phyloP scores from a whole-genome alignment of 495 filamentous ascomycete genomes.

The Tuber umbilicatum region DNA sequence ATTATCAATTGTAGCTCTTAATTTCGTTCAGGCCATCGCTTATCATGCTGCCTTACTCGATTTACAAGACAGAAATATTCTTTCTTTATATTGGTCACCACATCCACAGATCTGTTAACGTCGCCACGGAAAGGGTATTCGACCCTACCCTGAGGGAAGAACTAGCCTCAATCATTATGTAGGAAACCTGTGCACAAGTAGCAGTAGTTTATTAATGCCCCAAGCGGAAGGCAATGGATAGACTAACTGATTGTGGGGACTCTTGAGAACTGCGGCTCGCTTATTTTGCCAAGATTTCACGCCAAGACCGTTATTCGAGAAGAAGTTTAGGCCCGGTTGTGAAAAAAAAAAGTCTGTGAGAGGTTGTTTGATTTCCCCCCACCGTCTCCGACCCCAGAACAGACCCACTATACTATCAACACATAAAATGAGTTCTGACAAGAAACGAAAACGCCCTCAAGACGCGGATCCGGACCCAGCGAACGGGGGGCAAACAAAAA shows the following conservation, averaged over 20 bases:
- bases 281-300: background rate
- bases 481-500: slow-evolving; percentile 23
- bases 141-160: background rate
- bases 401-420: background rate
- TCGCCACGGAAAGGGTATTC: background rate
- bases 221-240: background rate
- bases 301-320: background rate
- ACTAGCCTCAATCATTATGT: background rate
- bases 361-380: background rate
- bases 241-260: too few relatives aligned
- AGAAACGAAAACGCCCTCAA: slow-evolving; percentile 36
- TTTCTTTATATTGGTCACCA: background rate
- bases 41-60: background rate
- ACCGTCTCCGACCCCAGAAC: background rate
- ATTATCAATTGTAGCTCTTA: background rate
- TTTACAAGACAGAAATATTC: background rate
- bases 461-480: slow-evolving; percentile 20
- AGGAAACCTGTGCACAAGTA: background rate
- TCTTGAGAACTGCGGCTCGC: background rate
- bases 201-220: background rate
- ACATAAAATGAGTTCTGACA: slow-evolving; percentile 31
- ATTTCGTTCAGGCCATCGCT: background rate
- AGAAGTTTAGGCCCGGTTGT: background rate
- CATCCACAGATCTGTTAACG: background rate
- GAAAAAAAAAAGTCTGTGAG: background rate